Conservation (phyloP, 192 early-diverging fungal species). For the Rhizoclosmatium globosum region DNA sequence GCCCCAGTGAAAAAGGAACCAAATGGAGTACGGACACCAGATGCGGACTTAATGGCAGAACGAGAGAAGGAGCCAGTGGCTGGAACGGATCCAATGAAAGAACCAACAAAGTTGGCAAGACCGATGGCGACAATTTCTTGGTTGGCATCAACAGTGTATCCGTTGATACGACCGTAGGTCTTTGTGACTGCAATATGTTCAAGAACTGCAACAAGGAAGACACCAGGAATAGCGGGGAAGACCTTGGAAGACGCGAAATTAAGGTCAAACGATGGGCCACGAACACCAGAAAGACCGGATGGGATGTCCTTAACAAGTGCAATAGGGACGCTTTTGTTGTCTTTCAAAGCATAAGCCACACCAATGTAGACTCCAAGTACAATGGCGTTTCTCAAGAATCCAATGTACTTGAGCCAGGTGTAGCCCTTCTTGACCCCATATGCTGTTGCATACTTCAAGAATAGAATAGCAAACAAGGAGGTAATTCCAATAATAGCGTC, state of each 20-base stretch:
- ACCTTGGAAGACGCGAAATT: conserved; percentile 50
- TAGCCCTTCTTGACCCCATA: conserved; percentile 14
- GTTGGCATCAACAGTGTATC: conserved; percentile 83
- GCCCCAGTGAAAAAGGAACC: conserved; percentile 79
- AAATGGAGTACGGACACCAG: conserved; percentile 84
- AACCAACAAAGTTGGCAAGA: conserved; percentile 82
- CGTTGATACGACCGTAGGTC: conserved; percentile 84
- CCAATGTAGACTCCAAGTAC: conserved; percentile 78
- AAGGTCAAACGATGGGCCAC: conserved; percentile 27
- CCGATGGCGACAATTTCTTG: conserved; percentile 94
- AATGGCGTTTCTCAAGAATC: conserved; percentile 77
- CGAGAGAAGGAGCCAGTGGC: conserved; percentile 95
- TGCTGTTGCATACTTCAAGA: conserved; percentile 42
- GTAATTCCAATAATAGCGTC: conserved; percentile 69
- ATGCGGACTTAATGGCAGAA: conserved; percentile 63
- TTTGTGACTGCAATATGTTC: conserved; percentile 92
- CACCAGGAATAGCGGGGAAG: conserved; percentile 57
- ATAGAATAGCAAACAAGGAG: conserved; percentile 50
- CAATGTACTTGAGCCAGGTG: conserved; percentile 66
- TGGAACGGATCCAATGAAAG: conserved; percentile 88
- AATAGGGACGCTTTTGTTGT: conserved; percentile 49
- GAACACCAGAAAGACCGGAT: conserved; percentile 67
- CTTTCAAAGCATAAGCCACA: conserved; percentile 68
- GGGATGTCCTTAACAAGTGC: conserved; percentile 77
- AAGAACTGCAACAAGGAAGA: conserved; percentile 80